These are phyloP conservation scores for Cornus florida DNA, from an alignment of 148 eudicot species.

Conservation along the genomic window DNA sequence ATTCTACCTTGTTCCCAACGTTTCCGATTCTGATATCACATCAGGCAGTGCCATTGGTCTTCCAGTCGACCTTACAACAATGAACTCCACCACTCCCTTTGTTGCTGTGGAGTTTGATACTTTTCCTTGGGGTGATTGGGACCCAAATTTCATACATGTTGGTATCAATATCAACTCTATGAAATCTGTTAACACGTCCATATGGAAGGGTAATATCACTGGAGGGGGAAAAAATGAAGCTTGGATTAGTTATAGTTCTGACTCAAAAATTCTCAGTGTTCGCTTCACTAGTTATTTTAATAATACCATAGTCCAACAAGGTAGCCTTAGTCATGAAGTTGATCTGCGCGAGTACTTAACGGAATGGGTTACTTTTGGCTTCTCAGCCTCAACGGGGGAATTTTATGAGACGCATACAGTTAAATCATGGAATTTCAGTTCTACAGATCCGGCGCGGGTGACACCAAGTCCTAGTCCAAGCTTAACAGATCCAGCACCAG, in stretches of 20 bases:
- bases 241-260: constrained; percentile 20
- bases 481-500: too few species aligned
- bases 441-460: background rate
- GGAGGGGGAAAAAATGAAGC: background rate
- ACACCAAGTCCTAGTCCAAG: background rate
- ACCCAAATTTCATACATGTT: constrained; percentile 5
- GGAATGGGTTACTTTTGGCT: constrained; percentile 17
- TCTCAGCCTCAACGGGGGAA: constrained; percentile 16
- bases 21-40: background rate
- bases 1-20: background rate
- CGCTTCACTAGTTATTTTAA: background rate
- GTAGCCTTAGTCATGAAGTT: background rate
- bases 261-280: background rate
- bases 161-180: constrained; percentile 22
- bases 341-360: constrained; percentile 15
- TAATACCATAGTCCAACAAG: background rate
- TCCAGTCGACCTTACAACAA: background rate
- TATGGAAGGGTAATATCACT: constrained; percentile 3
- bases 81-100: background rate
- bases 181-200: background rate
- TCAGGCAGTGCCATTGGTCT: background rate
- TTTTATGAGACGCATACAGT: background rate
- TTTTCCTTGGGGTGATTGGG: background rate
- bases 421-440: background rate
- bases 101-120: background rate